Base-by-base conservation (phyloP, 768 basidiomycete genomes). In the Psilocybe tampanensis region DNA sequence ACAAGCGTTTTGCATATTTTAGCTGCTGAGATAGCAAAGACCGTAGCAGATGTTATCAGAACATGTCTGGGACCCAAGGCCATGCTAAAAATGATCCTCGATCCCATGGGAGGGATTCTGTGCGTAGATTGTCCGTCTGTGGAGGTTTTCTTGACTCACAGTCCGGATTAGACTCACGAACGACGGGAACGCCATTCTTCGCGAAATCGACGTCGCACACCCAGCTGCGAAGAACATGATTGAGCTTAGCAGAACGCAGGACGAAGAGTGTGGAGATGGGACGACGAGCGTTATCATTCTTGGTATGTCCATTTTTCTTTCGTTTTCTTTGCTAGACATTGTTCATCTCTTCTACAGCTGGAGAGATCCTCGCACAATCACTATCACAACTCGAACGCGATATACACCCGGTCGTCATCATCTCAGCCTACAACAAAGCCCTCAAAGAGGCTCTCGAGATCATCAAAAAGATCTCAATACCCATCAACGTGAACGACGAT, bases 171-270 rank as follows among this genome's bases (percentile, higher is more conserved):
- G 95, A 60, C 77, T 98, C 18, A 98, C 97, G 2, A 98, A 98
- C 72, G 96, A 99, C 67, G 96, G 97, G n/a, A 98, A 99, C 66
- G 95, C 97, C 2, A 98, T 99, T 60, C 78, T 98, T 39, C 89
- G 97, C 52, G 97, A 99, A 73, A 99, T 98, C 64, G 97, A 99
- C 64, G 97, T 99, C 26, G 95, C 95, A 2, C 97, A 99, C 66
- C 97, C 96, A 2, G 97, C 97, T 23, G 96, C 97, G 22, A 99
- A 98, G 79, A 97, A 95, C 64, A 98, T 99, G 96, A 97, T 99
- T 61, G 97, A 99, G 75, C 86, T 98, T 11, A 94, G 93, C 65
- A 77, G 97, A 69, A 98, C 97, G 1, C 97, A 98, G 72, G 97
- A 98, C 65, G 97, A 98, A 75, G 97, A 98, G 68, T 97, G 97